Conservation (phyloP, 2,329 filamentous ascomycete genomes). For the Eutypella sp. region DNA sequence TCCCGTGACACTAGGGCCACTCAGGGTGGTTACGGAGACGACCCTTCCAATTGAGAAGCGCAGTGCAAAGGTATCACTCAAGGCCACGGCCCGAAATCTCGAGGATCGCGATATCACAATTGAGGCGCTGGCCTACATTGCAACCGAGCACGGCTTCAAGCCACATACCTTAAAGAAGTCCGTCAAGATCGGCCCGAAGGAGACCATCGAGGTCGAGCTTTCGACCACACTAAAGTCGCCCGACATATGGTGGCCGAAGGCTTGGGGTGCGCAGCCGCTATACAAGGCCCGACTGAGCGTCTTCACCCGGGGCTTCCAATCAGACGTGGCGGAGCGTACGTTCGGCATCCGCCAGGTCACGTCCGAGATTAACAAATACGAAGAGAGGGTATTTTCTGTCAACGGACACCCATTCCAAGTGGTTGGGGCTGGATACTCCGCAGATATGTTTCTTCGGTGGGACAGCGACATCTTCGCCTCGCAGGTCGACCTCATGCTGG, state of each 20-base stretch:
- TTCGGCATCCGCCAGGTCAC: conserved; percentile 54
- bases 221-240: conserved; percentile 36
- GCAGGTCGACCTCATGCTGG: conserved; percentile 50
- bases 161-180: conserved; percentile 23
- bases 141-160: conserved; percentile 25
- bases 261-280: conserved; percentile 53
- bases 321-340: conserved; percentile 28
- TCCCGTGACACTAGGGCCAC: conserved; percentile 37
- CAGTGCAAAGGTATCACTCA: conserved; percentile 33
- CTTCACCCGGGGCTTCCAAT: conserved; percentile 17
- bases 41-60: conserved; percentile 20
- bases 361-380: conserved; percentile 43
- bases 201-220: conserved; percentile 35
- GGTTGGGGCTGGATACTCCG: conserved; percentile 53
- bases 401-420: conserved; percentile 57
- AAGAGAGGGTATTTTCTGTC: conserved; percentile 51
- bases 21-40: conserved; percentile 42
- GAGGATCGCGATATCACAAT: conserved; percentile 35
- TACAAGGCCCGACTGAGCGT: conserved; percentile 34
- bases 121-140: conserved; percentile 28
- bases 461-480: conserved; percentile 39
- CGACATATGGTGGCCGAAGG: conserved; percentile 56
- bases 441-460: conserved; percentile 59
- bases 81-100: conserved; percentile 34
- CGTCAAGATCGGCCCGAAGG: conserved; percentile 32